Evolutionary conservation across 768 basidiomycete genomes (phyloP).

Genomic region (Mycena maculata): DNA sequence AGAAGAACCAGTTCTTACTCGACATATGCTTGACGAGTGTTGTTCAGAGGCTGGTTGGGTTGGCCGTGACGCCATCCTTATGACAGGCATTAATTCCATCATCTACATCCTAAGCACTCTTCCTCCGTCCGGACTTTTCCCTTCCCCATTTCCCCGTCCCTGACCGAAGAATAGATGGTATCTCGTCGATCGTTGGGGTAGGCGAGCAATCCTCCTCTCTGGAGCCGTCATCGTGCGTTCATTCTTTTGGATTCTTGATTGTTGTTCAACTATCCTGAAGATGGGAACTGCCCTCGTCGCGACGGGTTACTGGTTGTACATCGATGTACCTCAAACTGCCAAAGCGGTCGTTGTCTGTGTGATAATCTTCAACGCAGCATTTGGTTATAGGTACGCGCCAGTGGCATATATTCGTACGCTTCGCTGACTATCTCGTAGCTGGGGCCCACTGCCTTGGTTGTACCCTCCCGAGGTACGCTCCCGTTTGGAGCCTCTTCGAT

Average conservation of each 20-base stretch:
- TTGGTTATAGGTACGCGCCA: conserved; percentile 78
- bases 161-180: conserved; percentile 75
- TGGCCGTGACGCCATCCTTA: conserved; percentile 91
- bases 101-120: conserved; percentile 85
- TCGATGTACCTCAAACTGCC: conserved; percentile 88
- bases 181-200: conserved; percentile 91
- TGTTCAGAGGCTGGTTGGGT: conserved; percentile 91
- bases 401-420: background rate
- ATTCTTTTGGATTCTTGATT: background rate
- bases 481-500: conserved; percentile 2
- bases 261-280: conserved; percentile 46
- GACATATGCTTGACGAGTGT: background rate
- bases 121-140: conserved; percentile 75
- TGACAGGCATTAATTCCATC: conserved; percentile 94
- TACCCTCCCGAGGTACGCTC: conserved; percentile 82
- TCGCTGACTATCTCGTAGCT: conserved; percentile 52
- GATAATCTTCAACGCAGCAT: conserved; percentile 92
- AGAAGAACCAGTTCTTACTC: conserved; percentile 10
- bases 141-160: conserved; percentile 6
- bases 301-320: conserved; percentile 94
- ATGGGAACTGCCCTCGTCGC: conserved; percentile 86
- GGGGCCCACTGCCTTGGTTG: conserved; percentile 91
- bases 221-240: conserved; percentile 81
- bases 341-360: conserved; percentile 90
- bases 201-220: conserved; percentile 85